Evolutionary conservation across 1,284 basidiomycete genomes (phyloP).

Genomic region (Boletus calvinii): DNA sequence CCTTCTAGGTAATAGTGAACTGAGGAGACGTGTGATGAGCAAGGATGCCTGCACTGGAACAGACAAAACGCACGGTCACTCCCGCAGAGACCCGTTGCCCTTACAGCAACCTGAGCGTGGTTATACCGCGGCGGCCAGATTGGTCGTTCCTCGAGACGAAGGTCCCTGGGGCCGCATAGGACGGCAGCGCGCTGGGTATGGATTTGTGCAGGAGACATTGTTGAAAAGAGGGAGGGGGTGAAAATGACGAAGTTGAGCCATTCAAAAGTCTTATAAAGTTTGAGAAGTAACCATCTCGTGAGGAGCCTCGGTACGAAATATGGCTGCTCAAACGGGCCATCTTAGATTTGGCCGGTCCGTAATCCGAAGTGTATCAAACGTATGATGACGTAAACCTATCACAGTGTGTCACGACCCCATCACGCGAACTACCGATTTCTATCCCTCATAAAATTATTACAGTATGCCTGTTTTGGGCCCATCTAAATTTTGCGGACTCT

Average conservation of each 20-base stretch:
- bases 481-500: constrained; percentile 13
- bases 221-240: constrained; percentile 30
- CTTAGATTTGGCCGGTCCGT: constrained; percentile 30
- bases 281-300: constrained; percentile 31
- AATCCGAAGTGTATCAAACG: constrained; percentile 25
- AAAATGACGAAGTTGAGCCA: constrained; percentile 26
- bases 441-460: constrained; percentile 26
- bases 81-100: constrained; percentile 89
- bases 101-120: constrained; percentile 73
- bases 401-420: constrained; percentile 27
- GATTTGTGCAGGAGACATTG: constrained; percentile 60
- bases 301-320: constrained; percentile 31
- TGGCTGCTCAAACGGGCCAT: constrained; percentile 24
- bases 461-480: constrained; percentile 24
- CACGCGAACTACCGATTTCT: constrained; percentile 27
- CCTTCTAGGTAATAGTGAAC: constrained; percentile 90
- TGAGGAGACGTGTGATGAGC: constrained; percentile 33
- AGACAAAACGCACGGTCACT: constrained; percentile 69
- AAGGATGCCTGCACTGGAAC: constrained; percentile 3
- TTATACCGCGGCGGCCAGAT: constrained; percentile 65
- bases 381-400: constrained; percentile 33
- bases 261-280: constrained; percentile 37
- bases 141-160: constrained; percentile 67
- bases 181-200: constrained; percentile 62
- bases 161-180: constrained; percentile 69